Evolutionary conservation across 2,329 filamentous ascomycete species (phyloP).

Genomic region (Colletotrichum costaricense): DNA sequence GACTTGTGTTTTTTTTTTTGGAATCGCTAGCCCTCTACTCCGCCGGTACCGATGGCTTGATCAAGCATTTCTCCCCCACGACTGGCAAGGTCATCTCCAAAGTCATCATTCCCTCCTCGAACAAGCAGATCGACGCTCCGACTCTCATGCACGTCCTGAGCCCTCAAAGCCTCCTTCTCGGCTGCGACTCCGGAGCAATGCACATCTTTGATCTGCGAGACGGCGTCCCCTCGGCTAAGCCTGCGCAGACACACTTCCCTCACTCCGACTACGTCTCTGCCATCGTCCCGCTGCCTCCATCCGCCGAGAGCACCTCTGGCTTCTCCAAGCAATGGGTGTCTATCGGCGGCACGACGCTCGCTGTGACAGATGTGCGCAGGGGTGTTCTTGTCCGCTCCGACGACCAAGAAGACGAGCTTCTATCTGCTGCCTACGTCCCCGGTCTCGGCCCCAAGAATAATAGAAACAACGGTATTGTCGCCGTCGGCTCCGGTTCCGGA

Average conservation of each 20-base stretch:
- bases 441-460: conserved; percentile 77
- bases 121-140: conserved; percentile 74
- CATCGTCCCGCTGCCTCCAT: conserved; percentile 83
- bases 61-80: conserved; percentile 67
- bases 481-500: conserved; percentile 80
- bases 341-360: conserved; percentile 90
- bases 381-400: conserved; percentile 91
- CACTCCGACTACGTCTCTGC: conserved; percentile 95
- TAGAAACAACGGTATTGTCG: conserved; percentile 78
- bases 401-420: conserved; percentile 92
- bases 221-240: conserved; percentile 67
- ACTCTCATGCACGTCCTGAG: conserved; percentile 86
- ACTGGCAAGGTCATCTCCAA: conserved; percentile 83
- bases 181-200: conserved; percentile 88
- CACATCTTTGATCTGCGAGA: conserved; percentile 88
- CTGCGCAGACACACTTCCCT: conserved; percentile 83
- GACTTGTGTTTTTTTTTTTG: neutral
- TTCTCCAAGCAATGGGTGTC: conserved; percentile 96
- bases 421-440: conserved; percentile 83
- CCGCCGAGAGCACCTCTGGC: conserved; percentile 84
- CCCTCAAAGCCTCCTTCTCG: conserved; percentile 87
- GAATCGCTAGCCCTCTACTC: conserved; percentile 68
- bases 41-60: conserved; percentile 68
- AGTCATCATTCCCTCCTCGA: conserved; percentile 75
- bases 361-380: conserved; percentile 87